These are phyloP conservation scores for Austroboletus niveus DNA, from an alignment of 1,284 basidiomycete species.

Conservation along the genomic window DNA sequence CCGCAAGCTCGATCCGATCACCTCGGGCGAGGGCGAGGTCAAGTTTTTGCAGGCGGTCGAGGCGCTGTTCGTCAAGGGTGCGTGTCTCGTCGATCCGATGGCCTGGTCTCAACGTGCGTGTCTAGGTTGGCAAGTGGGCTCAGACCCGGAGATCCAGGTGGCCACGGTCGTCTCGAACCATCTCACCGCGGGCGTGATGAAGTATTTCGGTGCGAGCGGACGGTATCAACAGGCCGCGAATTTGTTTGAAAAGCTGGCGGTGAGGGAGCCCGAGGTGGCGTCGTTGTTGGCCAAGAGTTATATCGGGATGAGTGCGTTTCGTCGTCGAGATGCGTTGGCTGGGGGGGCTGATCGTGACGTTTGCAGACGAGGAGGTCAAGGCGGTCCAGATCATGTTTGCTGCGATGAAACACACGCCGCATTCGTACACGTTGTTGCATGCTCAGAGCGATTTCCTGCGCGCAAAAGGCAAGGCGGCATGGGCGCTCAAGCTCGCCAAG, in stretches of 20 bases:
- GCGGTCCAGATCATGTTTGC: conserved; percentile 91
- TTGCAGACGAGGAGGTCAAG: conserved; percentile 93
- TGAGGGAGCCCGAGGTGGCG: conserved; percentile 86
- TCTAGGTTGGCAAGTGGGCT: conserved; percentile 95
- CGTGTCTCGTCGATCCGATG: conserved; percentile 3
- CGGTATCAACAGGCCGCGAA: conserved; percentile 89
- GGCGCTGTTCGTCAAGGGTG: conserved; percentile 87
- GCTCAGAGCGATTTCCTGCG: conserved; percentile 93
- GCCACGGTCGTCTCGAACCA: conserved; percentile 98
- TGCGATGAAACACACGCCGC: conserved; percentile 83
- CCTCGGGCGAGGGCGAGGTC: conserved; percentile 83
- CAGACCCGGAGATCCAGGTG: conserved; percentile 97
- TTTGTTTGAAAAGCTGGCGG: conserved; percentile 89
- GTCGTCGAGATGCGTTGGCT: not conserved
- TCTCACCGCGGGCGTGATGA: conserved; percentile 91
- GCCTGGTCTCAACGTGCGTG: not conserved
- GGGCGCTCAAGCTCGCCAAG: conserved; percentile 90
- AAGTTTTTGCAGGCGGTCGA: conserved; percentile 92
- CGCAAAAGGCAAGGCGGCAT: conserved; percentile 80
- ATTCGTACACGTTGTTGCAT: conserved; percentile 92
- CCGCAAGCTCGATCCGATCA: conserved; percentile 94
- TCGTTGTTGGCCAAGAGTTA: conserved; percentile 89
- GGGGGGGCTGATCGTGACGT: not conserved
- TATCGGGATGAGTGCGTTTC: conserved; percentile 89
- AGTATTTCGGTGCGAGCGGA: conserved; percentile 94